Base-by-base conservation (phyloP, 2,329 filamentous ascomycete genomes). In the Rhinocladiella similis region DNA sequence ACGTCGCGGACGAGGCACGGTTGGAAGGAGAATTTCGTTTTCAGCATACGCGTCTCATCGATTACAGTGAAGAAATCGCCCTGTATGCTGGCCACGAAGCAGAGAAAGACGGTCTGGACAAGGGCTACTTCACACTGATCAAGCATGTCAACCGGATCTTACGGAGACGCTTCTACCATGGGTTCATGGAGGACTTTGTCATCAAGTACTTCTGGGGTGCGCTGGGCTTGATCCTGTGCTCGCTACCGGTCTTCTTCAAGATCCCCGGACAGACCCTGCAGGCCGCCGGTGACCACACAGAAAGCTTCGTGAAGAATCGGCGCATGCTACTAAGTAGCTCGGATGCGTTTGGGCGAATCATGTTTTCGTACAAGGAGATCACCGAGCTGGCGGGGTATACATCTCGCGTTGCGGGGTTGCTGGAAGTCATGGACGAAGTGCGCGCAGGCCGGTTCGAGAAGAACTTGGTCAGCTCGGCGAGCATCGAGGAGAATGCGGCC, bases 191-290 rank as follows among this genome's bases (percentile, higher is more conserved):
- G 72, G 94, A 99, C 72, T 99, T 97, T 73, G 91, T 97, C 56
- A 96, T 99, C 74, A 99, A 99, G 74, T 99, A 99, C 72, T 94
- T 97, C 75, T 99, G 94, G 94, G 94, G 94, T 39, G 93, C 94
- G 1, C 74, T 99, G 42, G 94, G 94, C 1, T 81, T 99, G 62
- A 74, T 96, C 62, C 85, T 99, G 9, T 99, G 94, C 78, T 95
- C 91, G 72, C 86, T 96, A 0, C 94, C 94, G 0, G 93, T 97
- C 1, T 99, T 99, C 72, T 89, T 99, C 79, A 93, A 93, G 73
- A 82, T 97, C 16, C 91, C 92, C 0, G 89, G 89, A 1, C 80
- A 86, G 62, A 77, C 78, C 12, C 76, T 72, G 33, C 73, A 77
- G 47, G 74, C 72, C 9, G 76, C 79, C 67, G 77, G 77, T 20